Percentiles rank a stretch among this genome's conserved stretches.
These are phyloP conservation scores for Colletotrichum australisinense DNA, from an alignment of 2,329 filamentous ascomycete species.

Conservation along the genomic window DNA sequence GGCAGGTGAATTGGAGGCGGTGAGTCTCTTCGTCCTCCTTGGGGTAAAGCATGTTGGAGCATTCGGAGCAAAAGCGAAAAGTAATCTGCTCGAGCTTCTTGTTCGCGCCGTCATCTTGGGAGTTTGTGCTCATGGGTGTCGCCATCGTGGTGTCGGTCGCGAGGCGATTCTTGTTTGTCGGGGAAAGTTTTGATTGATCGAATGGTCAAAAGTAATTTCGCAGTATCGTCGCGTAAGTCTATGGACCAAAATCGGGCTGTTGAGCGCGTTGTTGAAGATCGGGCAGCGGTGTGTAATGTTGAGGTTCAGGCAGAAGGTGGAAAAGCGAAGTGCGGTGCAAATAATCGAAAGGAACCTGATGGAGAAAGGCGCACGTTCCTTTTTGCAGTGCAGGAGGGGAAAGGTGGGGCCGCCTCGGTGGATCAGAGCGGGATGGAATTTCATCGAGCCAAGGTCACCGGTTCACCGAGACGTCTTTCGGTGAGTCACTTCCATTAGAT, in stretches of 20 bases:
- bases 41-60: slow-evolving; percentile 97
- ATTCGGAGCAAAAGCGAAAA: slow-evolving; percentile 98
- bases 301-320: not conserved
- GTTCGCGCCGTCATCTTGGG: slow-evolving; percentile 55
- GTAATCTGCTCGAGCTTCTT: slow-evolving; percentile 83
- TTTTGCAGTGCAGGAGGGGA: slow-evolving; percentile 1
- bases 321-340: not conserved
- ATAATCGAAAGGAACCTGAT: not conserved
- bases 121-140: slow-evolving; percentile 64
- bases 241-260: not conserved
- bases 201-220: not conserved
- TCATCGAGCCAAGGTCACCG: not conserved
- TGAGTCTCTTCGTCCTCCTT: slow-evolving; percentile 90
- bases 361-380: slow-evolving; percentile 7
- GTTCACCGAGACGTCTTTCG: not conserved
- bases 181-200: not conserved
- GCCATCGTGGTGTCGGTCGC: slow-evolving; percentile 57
- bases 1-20: slow-evolving; percentile 93
- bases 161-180: not conserved
- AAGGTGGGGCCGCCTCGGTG: slow-evolving; percentile 1
- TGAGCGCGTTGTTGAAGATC: not conserved
- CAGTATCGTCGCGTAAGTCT: not conserved
- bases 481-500: not conserved
- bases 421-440: not conserved
- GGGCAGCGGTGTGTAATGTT: not conserved